Base-by-base conservation (phyloP, 306 rosid species). In the Gastrolobium bilobum region DNA sequence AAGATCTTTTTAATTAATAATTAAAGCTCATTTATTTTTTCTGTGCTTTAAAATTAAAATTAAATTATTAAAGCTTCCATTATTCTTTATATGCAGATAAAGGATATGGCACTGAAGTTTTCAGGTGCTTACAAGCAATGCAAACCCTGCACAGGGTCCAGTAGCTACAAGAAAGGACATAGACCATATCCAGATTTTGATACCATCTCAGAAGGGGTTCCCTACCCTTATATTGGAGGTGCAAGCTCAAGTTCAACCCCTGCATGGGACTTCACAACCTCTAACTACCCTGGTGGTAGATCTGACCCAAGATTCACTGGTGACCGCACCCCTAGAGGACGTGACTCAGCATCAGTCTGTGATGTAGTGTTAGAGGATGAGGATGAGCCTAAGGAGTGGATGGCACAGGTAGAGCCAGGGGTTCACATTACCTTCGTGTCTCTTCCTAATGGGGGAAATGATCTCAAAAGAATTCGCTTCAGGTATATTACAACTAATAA, bases 361-460 rank as follows among this genome's bases (percentile, higher is more conserved):
- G 97, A 94, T 71, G 94, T 94, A n/a, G 97, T 89, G 72, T 73
- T 91, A 35, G 98, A 91, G 78, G 92, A 92, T 43, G 94, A 92
- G 66, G 91, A 92, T 60, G 92, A 91, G 79, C 90, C 95, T 29
- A 88, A 94, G 84, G 99, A 92, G 87, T 94, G 99, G 99, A 88
- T 91, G 93, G 99, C 97, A 10, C 92, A 92, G 73, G 99, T 94
- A 58, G 99, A 94, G 83, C 97, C 95, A 3, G 99, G 99, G 4
- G 97, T 94, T 78, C 92, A 88, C 76, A 92, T 94, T 50, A 91
- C 94, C 37, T 94, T 94, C 67, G 93, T 88, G 10, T 91, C 97
- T 67, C 97, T 94, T 78, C 95, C 99, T 53, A 87, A 89, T 77
- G 99, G 99, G 0, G 99, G 95, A 79, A 92, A 94, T 82, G 97